A percentile compares a stretch with the other conserved stretches of the same genome.
Evolutionary conservation across 176 grass and related monocot species (phyloP).

Genomic region (Poa annua): DNA sequence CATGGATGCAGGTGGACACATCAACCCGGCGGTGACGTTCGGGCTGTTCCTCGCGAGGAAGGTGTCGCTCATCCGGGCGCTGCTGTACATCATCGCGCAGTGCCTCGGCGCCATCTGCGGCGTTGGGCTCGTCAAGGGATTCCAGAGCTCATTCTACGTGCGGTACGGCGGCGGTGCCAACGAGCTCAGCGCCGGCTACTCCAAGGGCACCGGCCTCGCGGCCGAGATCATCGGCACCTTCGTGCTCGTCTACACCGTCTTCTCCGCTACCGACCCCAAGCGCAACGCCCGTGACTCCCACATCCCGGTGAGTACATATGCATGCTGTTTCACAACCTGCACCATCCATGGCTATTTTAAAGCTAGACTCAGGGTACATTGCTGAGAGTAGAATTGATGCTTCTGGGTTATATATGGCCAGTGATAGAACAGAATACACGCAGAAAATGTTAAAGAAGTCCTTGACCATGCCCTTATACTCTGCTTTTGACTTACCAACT

Average conservation of each 20-base stretch:
- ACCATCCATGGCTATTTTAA: background rate
- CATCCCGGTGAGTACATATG: slow-evolving; percentile 57
- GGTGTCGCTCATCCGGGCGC: slow-evolving; percentile 73
- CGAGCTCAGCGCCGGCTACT: slow-evolving; percentile 65
- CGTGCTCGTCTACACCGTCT: slow-evolving; percentile 96
- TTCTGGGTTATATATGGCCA: slow-evolving; percentile 1
- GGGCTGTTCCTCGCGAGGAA: slow-evolving; percentile 86
- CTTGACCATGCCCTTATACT: background rate
- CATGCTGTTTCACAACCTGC: background rate
- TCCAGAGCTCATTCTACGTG: slow-evolving; percentile 64
- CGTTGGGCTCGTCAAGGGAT: slow-evolving; percentile 79
- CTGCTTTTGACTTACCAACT: slow-evolving; percentile 12
- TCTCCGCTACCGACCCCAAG: slow-evolving; percentile 92
- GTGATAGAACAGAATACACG: background rate
- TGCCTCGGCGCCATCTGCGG: slow-evolving; percentile 91
- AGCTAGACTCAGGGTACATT: background rate
- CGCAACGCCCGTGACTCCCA: slow-evolving; percentile 85
- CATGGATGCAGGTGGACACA: slow-evolving; percentile 69
- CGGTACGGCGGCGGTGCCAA: slow-evolving; percentile 84
- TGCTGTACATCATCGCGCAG: slow-evolving; percentile 86
- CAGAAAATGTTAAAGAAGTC: background rate
- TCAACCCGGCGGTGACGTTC: slow-evolving; percentile 95
- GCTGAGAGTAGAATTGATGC: background rate
- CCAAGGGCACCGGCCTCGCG: slow-evolving; percentile 76
- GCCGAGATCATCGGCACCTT: slow-evolving; percentile 99